Evolutionary conservation across 495 filamentous ascomycete species (phyloP).

Genomic region (Pyrenula massariospora): DNA sequence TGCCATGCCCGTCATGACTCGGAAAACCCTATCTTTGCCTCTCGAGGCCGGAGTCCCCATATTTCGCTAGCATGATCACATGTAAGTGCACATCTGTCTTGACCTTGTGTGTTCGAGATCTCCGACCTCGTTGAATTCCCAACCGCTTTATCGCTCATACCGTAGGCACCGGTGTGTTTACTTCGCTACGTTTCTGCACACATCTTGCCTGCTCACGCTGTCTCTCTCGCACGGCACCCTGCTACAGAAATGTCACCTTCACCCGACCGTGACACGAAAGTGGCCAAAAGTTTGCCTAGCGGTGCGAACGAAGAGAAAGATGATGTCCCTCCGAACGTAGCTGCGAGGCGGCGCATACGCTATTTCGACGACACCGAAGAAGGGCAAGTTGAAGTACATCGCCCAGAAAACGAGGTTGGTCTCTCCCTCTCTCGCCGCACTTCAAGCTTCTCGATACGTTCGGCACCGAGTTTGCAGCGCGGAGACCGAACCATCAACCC

Average conservation of each 20-base stretch:
- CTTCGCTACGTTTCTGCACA: too few species aligned
- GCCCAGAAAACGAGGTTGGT: not conserved
- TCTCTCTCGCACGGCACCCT: too few species aligned
- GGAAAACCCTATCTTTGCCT: too few species aligned
- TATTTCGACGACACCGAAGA: not conserved
- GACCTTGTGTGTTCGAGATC: too few species aligned
- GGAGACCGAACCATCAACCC: slow-evolving; percentile 23
- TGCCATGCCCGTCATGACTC: too few species aligned
- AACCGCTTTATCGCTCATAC: too few species aligned
- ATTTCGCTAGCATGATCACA: too few species aligned
- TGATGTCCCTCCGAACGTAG: not conserved
- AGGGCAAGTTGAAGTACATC: not conserved
- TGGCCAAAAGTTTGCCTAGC: not conserved
- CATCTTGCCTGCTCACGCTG: too few species aligned
- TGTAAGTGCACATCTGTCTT: too few species aligned
- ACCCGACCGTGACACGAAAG: not conserved
- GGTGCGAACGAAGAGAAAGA: not conserved
- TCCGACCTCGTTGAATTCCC: too few species aligned
- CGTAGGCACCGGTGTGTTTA: too few species aligned
- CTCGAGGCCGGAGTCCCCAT: too few species aligned
- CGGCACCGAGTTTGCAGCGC: not conserved
- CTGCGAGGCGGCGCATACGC: not conserved
- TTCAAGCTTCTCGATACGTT: not conserved
- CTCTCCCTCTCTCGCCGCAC: not conserved
- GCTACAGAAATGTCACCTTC: not conserved